phyloP scores from a whole-genome alignment of 176 grass and related monocot genomes.

The Neostapfia colusana region DNA sequence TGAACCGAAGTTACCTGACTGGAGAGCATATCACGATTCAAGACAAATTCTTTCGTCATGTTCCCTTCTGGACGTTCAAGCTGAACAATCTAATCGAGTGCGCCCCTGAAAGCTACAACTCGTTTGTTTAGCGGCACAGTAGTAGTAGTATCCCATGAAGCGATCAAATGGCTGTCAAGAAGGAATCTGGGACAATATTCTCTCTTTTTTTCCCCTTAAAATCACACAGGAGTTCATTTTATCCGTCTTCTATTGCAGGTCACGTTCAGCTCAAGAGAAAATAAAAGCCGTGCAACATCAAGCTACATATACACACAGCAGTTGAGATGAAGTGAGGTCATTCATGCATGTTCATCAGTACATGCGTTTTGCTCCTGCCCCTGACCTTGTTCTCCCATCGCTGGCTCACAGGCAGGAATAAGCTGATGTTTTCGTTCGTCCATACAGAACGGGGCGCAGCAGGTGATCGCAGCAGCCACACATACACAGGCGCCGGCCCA shows the following conservation, averaged over 20 bases:
- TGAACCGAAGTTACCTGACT: slow-evolving; percentile 2
- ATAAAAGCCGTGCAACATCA: background rate
- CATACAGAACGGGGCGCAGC: background rate
- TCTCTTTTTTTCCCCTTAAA: no score
- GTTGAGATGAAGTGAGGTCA: no score
- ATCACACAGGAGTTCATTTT: background rate
- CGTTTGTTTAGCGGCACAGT: background rate
- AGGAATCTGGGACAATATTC: no score
- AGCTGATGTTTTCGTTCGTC: background rate
- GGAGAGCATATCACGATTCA: background rate
- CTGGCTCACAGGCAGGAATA: background rate
- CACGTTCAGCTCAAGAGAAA: background rate
- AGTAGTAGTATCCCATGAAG: background rate
- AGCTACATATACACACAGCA: no score
- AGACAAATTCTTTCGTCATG: slow-evolving; percentile 29
- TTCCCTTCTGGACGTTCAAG: slow-evolving; percentile 24
- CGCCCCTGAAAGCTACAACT: slow-evolving; percentile 28
- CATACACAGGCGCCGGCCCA: background rate
- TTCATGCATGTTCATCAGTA: background rate
- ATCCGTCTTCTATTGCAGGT: background rate
- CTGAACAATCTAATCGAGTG: slow-evolving; percentile 26
- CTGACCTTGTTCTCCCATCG: background rate
- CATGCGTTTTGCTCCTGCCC: background rate
- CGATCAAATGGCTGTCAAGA: no score
- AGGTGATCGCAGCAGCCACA: background rate